Base-by-base conservation (phyloP, 306 rosid species). In the Cicer pinnatifidum region DNA sequence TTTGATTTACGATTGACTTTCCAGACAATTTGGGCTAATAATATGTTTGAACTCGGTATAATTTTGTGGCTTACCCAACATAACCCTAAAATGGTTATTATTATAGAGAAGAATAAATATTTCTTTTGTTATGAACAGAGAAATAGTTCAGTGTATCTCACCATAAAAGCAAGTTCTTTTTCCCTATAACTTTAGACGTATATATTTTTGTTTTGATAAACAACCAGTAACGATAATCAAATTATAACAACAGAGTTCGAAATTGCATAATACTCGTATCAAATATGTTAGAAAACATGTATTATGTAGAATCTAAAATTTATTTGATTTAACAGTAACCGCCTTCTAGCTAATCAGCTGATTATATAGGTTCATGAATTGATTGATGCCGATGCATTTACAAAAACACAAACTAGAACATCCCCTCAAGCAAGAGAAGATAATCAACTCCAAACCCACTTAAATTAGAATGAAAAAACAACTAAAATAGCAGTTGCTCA, bases 401-500 rank as follows among this genome's bases (percentile, higher is more conserved):
- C 9, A 61, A 19, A 40, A 10, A 50, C 39, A 63, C 47, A 48
- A 58, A 60, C 35, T 45, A 61, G 23, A 48, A 41, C 41, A 76
- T 39, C 69, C 64, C 51, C 47, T 39, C 48, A 20, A 81, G 75
- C 17, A 65, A 56, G 38, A 71, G 44, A 46, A 48, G 53, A 5
- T 0, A 47, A 82, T 58, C 13, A 69, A 51, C 41, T 54, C 44
- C 23, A 60, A 73, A 66, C 20, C 17, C 20, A 76, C 53, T 35
- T 15, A 50, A 41, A 28, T 17, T 52, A 48, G 44, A 72, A 65
- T 58, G 73, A 75, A 67, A 71, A 39, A 80, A 78, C 40, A 54
- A 45, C 46, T 62, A 48, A 41, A 86, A 68, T 59, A 48, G 69
- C 16, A 63, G 71, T 58, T 60, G 50, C 93, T 80, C 73, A 87